phyloP scores from a whole-genome alignment of 2,329 filamentous ascomycete species.

The Sporothrix variecibatus region DNA sequence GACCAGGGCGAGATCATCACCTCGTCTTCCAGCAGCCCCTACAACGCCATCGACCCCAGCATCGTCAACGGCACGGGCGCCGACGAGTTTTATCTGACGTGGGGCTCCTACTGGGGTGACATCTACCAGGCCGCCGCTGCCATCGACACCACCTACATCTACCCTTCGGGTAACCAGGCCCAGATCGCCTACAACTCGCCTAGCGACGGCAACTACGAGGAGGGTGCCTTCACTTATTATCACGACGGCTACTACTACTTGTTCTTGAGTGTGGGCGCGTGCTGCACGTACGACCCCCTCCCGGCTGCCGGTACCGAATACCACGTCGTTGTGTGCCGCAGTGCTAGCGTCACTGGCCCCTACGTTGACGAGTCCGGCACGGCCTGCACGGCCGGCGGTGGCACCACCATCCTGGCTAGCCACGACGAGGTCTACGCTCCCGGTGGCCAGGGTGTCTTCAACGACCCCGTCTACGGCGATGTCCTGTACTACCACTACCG shows the following conservation, averaged over 20 bases:
- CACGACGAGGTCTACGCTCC: slow-evolving; percentile 63
- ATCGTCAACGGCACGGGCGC: slow-evolving; percentile 49
- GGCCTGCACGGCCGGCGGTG: slow-evolving; percentile 57
- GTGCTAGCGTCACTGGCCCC: slow-evolving; percentile 50
- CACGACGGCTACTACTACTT: slow-evolving; percentile 63
- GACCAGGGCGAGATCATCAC: slow-evolving; percentile 60
- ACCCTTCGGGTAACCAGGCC: background rate
- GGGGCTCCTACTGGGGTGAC: slow-evolving; percentile 63
- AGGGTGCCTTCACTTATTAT: slow-evolving; percentile 59
- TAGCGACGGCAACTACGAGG: slow-evolving; percentile 43
- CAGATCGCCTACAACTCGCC: slow-evolving; percentile 28
- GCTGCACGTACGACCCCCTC: slow-evolving; percentile 24
- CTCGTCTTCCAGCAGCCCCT: slow-evolving; percentile 41
- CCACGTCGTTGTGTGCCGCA: slow-evolving; percentile 66
- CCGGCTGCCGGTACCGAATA: slow-evolving; percentile 52
- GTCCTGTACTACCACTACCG: slow-evolving; percentile 66
- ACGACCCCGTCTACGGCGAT: slow-evolving; percentile 48
- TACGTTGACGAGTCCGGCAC: slow-evolving; percentile 60
- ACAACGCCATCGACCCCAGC: slow-evolving; percentile 64
- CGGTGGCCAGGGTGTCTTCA: slow-evolving; percentile 62
- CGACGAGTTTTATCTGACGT: slow-evolving; percentile 43
- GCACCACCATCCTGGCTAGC: slow-evolving; percentile 58
- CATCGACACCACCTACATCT: slow-evolving; percentile 41
- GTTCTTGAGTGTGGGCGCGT: slow-evolving; percentile 60
- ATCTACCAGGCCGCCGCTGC: slow-evolving; percentile 57